Conservation (phyloP, 1,139 yeast species). For the Hansenula sp. region DNA sequence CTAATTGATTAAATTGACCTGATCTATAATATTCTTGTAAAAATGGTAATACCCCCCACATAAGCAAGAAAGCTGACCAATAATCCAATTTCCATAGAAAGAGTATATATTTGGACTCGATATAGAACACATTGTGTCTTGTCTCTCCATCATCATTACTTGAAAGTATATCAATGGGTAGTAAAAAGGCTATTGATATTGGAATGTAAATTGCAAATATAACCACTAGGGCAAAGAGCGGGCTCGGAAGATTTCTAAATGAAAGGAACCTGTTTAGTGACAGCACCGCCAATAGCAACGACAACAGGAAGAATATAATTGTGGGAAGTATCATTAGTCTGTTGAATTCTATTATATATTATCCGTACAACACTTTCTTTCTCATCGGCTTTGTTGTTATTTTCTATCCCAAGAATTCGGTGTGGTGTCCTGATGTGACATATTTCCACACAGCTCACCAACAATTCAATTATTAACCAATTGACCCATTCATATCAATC, state of each 20-base stretch:
- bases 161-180: constrained; percentile 51
- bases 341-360: too few relatives aligned
- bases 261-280: constrained; percentile 16
- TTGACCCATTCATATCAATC: too few relatives aligned
- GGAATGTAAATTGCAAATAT: constrained; percentile 49
- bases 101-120: constrained; percentile 45
- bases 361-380: too few relatives aligned
- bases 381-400: too few relatives aligned
- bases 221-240: constrained; percentile 21
- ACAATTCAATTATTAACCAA: too few relatives aligned
- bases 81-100: constrained; percentile 69
- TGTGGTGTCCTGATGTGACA: too few relatives aligned
- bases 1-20: constrained; percentile 51
- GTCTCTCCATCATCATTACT: constrained; percentile 25
- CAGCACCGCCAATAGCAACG: constrained; percentile 14
- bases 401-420: too few relatives aligned
- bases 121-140: constrained; percentile 29
- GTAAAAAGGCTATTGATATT: constrained; percentile 46
- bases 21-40: constrained; percentile 70
- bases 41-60: constrained; percentile 71
- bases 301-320: constrained; percentile 11
- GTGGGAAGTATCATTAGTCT: constrained; percentile 20
- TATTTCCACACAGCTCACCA: too few relatives aligned
- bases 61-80: constrained; percentile 73
- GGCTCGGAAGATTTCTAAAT: constrained; percentile 16